Percentiles rank a stretch among this genome's conserved stretches.
phyloP scores from a whole-genome alignment of 441 rosid species.

The Daphne laureola region DNA sequence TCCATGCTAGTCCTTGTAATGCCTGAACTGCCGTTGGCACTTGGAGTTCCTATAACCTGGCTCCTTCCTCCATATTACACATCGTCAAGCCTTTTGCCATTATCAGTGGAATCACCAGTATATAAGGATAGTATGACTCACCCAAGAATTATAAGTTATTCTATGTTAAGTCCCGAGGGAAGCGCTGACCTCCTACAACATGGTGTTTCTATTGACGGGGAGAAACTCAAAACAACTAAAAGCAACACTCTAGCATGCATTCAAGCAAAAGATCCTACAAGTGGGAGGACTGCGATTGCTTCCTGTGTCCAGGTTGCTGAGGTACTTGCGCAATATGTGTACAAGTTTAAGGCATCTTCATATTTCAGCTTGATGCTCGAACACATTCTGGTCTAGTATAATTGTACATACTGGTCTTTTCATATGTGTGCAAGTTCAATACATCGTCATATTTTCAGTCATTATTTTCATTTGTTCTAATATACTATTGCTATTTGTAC shows the following conservation, averaged over 20 bases:
- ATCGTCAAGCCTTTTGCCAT: constrained; percentile 66
- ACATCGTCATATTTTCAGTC: too few relatives aligned
- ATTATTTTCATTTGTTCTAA: too few relatives aligned
- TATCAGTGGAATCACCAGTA: constrained; percentile 39
- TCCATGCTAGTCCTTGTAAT: constrained; percentile 54
- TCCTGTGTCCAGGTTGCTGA: constrained; percentile 88
- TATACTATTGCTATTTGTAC: too few relatives aligned
- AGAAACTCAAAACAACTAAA: constrained; percentile 61
- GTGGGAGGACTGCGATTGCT: constrained; percentile 84
- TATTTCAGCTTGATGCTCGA: too few relatives aligned
- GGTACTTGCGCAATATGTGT: constrained; percentile 33
- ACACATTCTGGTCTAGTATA: not conserved
- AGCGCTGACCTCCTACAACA: constrained; percentile 40
- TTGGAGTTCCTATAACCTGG: constrained; percentile 88
- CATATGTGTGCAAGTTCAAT: too few relatives aligned
- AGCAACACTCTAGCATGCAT: constrained; percentile 78
- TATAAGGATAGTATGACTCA: constrained; percentile 53
- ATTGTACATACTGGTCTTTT: not conserved
- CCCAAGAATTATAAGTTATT: constrained; percentile 61
- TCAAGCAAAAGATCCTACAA: constrained; percentile 80
- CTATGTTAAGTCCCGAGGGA: constrained; percentile 51
- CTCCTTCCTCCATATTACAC: constrained; percentile 85
- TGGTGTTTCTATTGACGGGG: constrained; percentile 52
- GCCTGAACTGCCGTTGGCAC: constrained; percentile 87
- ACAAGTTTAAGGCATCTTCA: not conserved